Evolutionary conservation across 1,139 yeast genomes (phyloP), one percentile per base, ranked within the genome.

Genomic region (Zygosaccharomyces pseudobailii): DNA sequence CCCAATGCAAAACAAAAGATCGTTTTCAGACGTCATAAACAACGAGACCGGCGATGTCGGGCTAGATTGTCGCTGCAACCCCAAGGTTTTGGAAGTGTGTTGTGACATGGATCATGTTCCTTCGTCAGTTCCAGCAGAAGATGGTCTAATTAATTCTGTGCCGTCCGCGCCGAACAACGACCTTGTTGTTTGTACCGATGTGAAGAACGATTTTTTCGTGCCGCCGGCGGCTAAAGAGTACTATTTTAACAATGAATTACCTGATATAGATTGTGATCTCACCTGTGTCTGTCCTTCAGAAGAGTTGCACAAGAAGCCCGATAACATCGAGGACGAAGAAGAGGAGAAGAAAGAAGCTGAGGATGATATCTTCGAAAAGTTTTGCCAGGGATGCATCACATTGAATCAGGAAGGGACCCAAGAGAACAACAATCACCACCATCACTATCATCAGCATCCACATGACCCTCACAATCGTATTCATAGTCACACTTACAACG

Each of bases 21-120:
- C 36, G 13, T 27, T 36, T 25, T 34, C 36, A 5, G 44, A 42
- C 30, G 36, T 20, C 25, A 42, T 24, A 33, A 42, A 13, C 40
- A 24, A 19, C 13, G 46, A 28, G 6, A 38, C 34, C 20, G 47
- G 28, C 8, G 49, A 38, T 28, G 45, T 37, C 9, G 46, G 45
- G 22, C 51, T 49, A 19, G 48, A 52, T 13, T 53, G 57, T 34
- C 51, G 59, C 25, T 68, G 72, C 49, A 60, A 59, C 42, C 73
- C 73, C 0, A 66, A 65, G 50, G 55, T 69, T 20, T 55, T 71
- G 37, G 73, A 70, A 51, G 60, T 70, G 1, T 70, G 73, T 46
- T 71, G 73, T 56, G 72, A 69, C 30, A 57, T 59, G 31, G 55
- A 59, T 8, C 71, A 68, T 50, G 43, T 39, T 19, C 41, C 22